A percentile compares a stretch with the other conserved stretches of the same genome.
Conservation (phyloP, 768 basidiomycete species). For the Leccinum arenicola region DNA sequence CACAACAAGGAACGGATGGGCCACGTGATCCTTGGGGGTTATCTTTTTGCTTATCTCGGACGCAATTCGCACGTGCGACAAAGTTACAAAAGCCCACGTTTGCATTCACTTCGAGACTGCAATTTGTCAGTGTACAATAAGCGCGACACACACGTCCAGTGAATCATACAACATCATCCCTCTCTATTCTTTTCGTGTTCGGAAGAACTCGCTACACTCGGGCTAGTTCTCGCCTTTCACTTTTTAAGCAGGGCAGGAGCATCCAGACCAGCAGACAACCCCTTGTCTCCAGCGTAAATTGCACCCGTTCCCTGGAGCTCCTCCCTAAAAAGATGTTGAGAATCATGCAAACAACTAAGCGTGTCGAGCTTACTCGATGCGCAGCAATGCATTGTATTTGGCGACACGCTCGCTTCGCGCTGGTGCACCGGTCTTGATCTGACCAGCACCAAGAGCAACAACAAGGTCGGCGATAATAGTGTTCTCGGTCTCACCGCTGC, state of each 20-base stretch:
- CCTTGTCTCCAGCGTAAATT: constrained; percentile 73
- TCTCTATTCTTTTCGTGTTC: constrained; percentile 2
- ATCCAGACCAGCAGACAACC: constrained; percentile 74
- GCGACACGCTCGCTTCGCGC: constrained; percentile 95
- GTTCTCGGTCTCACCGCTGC: constrained; percentile 97
- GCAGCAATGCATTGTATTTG: constrained; percentile 88
- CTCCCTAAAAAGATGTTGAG: constrained; percentile 48
- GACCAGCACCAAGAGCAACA: constrained; percentile 87
- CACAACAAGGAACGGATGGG: constrained; percentile 5
- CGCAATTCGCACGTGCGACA: constrained; percentile 8
- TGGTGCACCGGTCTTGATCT: constrained; percentile 99
- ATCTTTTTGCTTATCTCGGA: constrained; percentile 19
- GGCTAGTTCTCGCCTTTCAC: constrained; percentile 30
- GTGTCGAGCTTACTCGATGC: constrained; percentile 70
- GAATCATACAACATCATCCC: constrained; percentile 28
- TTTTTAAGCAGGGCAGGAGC: constrained; percentile 72
- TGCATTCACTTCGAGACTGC: constrained; percentile 16
- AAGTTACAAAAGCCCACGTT: constrained; percentile 5
- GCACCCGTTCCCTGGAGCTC: constrained; percentile 65
- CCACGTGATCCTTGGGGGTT: constrained; percentile 19
- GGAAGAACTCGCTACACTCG: constrained; percentile 2
- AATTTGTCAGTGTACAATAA: constrained; percentile 27
- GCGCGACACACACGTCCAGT: constrained; percentile 21
- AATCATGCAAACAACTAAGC: not conserved
- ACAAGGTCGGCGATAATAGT: constrained; percentile 94